A percentile compares a stretch with the other conserved stretches of the same genome.
These are phyloP conservation scores for Suillus lakei DNA, from an alignment of 768 basidiomycete species.

Conservation along the genomic window DNA sequence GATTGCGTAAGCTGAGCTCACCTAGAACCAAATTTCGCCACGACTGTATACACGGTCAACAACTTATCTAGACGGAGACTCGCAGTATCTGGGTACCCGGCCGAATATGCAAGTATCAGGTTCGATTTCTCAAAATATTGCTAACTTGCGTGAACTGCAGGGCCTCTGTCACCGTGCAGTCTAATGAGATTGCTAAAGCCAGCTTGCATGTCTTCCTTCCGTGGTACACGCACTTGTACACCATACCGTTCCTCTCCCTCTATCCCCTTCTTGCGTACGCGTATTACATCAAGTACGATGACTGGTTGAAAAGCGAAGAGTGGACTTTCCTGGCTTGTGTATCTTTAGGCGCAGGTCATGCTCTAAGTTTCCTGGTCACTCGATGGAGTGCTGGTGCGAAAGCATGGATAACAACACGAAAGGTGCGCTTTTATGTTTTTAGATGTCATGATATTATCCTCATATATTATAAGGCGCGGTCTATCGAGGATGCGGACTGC, in stretches of 20 bases:
- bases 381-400: slow-evolving; percentile 85
- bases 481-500: slow-evolving; percentile 74
- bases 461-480: slow-evolving; percentile 49
- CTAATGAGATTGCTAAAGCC: slow-evolving; percentile 69
- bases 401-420: slow-evolving; percentile 79
- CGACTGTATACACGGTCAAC: neutral
- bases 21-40: neutral
- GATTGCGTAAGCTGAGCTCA: neutral
- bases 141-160: slow-evolving; percentile 23
- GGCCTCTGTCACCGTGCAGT: slow-evolving; percentile 57
- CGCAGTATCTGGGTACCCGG: neutral
- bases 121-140: neutral
- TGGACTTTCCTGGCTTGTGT: slow-evolving; percentile 97
- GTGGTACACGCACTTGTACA: slow-evolving; percentile 75
- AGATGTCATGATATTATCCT: slow-evolving; percentile 4
- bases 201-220: slow-evolving; percentile 70
- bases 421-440: slow-evolving; percentile 46
- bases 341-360: slow-evolving; percentile 82
- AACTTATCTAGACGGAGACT: neutral
- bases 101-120: neutral
- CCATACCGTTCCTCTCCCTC: slow-evolving; percentile 75
- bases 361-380: slow-evolving; percentile 90
- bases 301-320: slow-evolving; percentile 91
- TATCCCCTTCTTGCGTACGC: slow-evolving; percentile 89
- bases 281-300: slow-evolving; percentile 89